phyloP scores from a whole-genome alignment of 768 basidiomycete genomes.

The Kwoniella pini region DNA sequence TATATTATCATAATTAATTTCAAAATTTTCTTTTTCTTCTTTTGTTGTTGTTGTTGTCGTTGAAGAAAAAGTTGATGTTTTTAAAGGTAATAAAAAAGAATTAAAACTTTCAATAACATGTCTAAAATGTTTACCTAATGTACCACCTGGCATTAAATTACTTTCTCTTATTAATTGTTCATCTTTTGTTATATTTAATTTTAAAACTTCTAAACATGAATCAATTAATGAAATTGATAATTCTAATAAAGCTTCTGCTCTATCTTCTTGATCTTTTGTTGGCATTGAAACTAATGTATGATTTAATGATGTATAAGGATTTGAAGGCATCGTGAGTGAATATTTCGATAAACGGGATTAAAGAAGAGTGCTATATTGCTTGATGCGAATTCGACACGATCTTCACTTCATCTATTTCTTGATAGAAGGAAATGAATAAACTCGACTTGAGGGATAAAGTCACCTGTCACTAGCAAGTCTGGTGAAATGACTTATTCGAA shows the following conservation, averaged over 20 bases:
- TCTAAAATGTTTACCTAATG: conserved; percentile 46
- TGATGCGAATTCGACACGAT: too few relatives aligned
- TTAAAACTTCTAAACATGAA: conserved; percentile 38
- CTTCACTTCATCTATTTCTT: too few relatives aligned
- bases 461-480: too few relatives aligned
- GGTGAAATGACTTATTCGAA: too few relatives aligned
- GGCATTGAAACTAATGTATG: conserved; percentile 27
- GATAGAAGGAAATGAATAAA: too few relatives aligned
- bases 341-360: too few relatives aligned
- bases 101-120: conserved; percentile 48
- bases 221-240: conserved; percentile 41
- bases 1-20: conserved; percentile 45
- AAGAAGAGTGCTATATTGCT: too few relatives aligned
- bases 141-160: conserved; percentile 45
- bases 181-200: conserved; percentile 28
- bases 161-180: conserved; percentile 30
- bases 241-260: conserved; percentile 37
- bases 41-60: not conserved
- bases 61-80: not conserved
- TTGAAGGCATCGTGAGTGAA: conserved; percentile 1
- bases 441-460: too few relatives aligned
- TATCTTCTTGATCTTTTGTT: conserved; percentile 26
- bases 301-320: conserved; percentile 21
- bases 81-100: conserved; percentile 36
- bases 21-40: not conserved